Base-by-base conservation (phyloP, 169 alveolate species). In the Plasmodium billcollinsi region DNA sequence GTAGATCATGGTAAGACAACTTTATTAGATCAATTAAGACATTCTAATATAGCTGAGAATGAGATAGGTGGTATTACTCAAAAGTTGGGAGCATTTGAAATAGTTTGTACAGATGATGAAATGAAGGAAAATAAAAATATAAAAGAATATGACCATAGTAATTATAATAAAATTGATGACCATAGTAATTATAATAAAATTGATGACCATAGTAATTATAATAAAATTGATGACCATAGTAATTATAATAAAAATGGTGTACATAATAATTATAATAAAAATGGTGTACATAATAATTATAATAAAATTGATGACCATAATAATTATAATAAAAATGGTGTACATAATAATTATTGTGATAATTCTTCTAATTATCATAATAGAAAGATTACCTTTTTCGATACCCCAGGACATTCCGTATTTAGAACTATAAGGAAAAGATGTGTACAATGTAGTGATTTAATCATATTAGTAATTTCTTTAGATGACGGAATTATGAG, bases 1-100 rank as follows among this genome's bases (percentile, higher is more conserved):
- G 99, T 98, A 11, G 99, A 98, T 89, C 99, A 98, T 85, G 99
- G 99, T 45, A 98, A 98, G 93, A 98, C 99, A 15, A 97, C 99
- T 26, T 93, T 98, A 50, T 93, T 98, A 20, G 99, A 97, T 88
- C 49, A 75, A 21, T 69, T 94, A 26, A 70, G 94, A 62, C 76
- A 86, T 47, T 89, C 96, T 0, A 94, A 95, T 73, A 95, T 96
- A 39, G 98, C 96, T 3, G 72, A 92, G 0, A 73, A 78, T 12
- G 99, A 97, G 85, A 95, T 94, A 43, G 99, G 99, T n/a, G 96
- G 97, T 12, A 98, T 98, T 2, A 98, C 99, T 3, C 97, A 98
- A 93, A 95, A 96, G 88, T 95, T 97, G 45, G 99, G 99, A 3
- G 99, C 99, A 21, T 97, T 98, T 92, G 97, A 97, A 86, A 86